phyloP scores from a whole-genome alignment of 2,329 filamentous ascomycete species.

The Trichoderma endophyticum region DNA sequence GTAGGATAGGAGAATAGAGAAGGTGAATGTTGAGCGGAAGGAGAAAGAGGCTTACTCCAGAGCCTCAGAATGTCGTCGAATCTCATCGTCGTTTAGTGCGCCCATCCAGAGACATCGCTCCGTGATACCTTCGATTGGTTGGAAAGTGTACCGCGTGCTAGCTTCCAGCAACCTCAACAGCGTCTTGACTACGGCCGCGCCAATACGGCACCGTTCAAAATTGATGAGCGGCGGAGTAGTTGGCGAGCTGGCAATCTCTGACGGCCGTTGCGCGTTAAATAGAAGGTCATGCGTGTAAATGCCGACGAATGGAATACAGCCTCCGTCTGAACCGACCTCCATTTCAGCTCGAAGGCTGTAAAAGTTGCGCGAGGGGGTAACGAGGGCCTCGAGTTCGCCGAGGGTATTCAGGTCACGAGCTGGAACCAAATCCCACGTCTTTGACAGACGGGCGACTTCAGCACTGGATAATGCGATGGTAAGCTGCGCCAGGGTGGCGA shows the following conservation, averaged over 20 bases:
- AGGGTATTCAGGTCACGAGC: conserved; percentile 63
- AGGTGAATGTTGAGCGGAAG: background rate
- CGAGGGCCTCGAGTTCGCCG: conserved; percentile 65
- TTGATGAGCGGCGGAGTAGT: conserved; percentile 70
- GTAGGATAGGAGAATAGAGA: background rate
- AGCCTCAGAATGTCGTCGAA: conserved; percentile 52
- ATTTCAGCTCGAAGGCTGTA: conserved; percentile 74
- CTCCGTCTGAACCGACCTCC: conserved; percentile 64
- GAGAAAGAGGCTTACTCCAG: conserved; percentile 37
- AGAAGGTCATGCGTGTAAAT: conserved; percentile 81
- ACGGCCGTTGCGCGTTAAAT: conserved; percentile 76
- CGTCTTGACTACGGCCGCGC: conserved; percentile 75
- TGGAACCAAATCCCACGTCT: conserved; percentile 71
- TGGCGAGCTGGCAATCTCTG: conserved; percentile 67
- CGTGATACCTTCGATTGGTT: conserved; percentile 71
- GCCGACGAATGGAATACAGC: conserved; percentile 81
- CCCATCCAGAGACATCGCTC: conserved; percentile 85
- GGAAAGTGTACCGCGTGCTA: conserved; percentile 70
- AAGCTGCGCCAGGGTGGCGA: conserved; percentile 79
- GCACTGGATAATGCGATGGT: conserved; percentile 72
- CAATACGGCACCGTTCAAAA: conserved; percentile 76
- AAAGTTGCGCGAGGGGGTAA: conserved; percentile 76
- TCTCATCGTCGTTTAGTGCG: conserved; percentile 72
- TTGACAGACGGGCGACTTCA: conserved; percentile 64
- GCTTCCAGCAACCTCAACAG: conserved; percentile 75